Evolutionary conservation across 2,329 filamentous ascomycete genomes (phyloP).

Genomic region (Chaetomium strumarium): DNA sequence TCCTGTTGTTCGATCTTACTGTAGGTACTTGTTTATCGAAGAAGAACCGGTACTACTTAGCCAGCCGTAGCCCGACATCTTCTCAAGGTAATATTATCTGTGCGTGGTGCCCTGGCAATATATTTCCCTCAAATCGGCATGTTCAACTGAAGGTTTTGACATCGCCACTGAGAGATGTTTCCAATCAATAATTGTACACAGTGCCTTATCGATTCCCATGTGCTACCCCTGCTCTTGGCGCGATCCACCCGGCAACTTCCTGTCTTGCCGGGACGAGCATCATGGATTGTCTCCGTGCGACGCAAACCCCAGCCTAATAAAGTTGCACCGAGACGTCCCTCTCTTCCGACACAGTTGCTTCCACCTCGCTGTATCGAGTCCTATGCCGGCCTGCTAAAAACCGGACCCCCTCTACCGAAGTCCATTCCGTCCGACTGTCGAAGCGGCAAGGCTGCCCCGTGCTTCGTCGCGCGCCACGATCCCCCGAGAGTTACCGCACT

Average conservation of each 20-base stretch:
- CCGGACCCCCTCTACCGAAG: not conserved
- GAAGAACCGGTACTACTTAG: no score
- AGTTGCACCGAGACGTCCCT: conserved; percentile 14
- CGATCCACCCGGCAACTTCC: conserved; percentile 5
- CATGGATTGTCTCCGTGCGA: not conserved
- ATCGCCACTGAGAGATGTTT: no score
- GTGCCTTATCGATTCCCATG: conserved; percentile 2
- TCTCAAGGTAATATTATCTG: no score
- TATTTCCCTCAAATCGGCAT: no score
- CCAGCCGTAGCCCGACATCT: no score
- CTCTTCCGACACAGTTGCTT: not conserved
- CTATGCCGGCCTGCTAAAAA: not conserved
- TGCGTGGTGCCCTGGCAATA: no score
- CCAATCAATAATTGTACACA: no score
- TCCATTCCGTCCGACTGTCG: not conserved
- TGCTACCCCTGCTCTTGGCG: conserved; percentile 11
- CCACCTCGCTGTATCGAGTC: conserved; percentile 3
- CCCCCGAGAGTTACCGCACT: no score
- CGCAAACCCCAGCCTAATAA: conserved; percentile 15
- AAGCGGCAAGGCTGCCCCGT: conserved; percentile 5
- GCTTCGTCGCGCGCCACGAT: conserved; percentile 3
- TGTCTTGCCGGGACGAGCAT: not conserved
- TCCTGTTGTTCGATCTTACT: no score
- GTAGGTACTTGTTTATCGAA: no score
- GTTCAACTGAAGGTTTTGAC: no score